Base-by-base conservation (phyloP, 2,329 filamentous ascomycete genomes). In the Cryphonectria carpinicola region DNA sequence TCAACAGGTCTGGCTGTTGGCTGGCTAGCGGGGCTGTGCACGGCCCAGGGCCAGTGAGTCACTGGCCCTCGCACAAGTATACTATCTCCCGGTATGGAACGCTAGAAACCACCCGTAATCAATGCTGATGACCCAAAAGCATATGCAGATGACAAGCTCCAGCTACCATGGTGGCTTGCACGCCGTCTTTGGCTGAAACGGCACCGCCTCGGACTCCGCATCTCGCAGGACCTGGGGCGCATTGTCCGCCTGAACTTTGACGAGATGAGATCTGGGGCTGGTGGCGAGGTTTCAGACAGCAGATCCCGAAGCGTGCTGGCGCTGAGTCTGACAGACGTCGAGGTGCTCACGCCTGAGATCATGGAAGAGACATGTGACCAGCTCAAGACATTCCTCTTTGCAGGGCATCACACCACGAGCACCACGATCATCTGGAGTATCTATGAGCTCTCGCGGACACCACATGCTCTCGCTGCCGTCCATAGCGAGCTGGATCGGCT, bases 231-330 rank as follows among this genome's bases (percentile, higher is more conserved):
- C 32, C 49, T 71, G 13, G 76, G 80, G 61, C 63, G 72, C 11
- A 62, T 76, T 11, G 67, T 70, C 37, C 43, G 65, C n/a, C 58
- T 77, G 4, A 82, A 82, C 71, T 77, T 78, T 0, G 75, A 76
- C 0, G 80, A 78, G 1, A 66, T 80, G 28, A 13, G 56, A 6
- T 73, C 71, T 2, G 70, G 3, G 25, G 17, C 17, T 28, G 25
- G 56, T 13, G 13, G 32, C 56, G 56, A 35, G 17, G 56, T 22
- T 25, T 54, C 49, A 8, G 17, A 58, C 25, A 60, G 28, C 25
- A 60, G 6, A 13, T 60, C 56, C 25, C 77, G 79, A 37, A 80
- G 78, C 54, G 74, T 82, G 3, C 74, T 82, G 22, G 75, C 76
- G 1, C 75, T 82, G 1, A 78, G 77, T 13, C 74, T 82, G 3